Base-by-base conservation (phyloP, 306 rosid species). In the Vicia villosa region DNA sequence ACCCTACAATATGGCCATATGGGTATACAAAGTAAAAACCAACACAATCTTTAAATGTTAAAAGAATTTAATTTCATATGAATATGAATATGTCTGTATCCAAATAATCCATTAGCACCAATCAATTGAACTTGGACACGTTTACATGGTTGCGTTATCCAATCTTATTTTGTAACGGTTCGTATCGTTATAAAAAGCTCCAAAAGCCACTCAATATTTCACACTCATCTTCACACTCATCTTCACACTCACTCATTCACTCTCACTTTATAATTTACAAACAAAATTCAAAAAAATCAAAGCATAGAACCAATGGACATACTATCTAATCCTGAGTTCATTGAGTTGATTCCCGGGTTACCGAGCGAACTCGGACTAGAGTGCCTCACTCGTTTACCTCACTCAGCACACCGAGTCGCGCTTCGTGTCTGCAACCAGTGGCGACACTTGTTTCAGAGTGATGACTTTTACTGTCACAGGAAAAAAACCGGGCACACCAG, bases 281-380 rank as follows among this genome's bases (percentile, higher is more conserved):
- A 22, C 1, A 17, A 5, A 63, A 19, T 51, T 51, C 30, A 20
- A 41, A 13, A 41, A 55, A 24, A 11, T 5, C 13, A 55, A 38
- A 9, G 1, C 5, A 19, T 1, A 10, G 1, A 5, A 4, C 34
- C 6, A 71, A 75, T 78, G 79, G 66, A 77, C 13, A 37, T 46
- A 46, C 21, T 52, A 19, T 50, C 57, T 3, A 4, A 50, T 11
- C 20, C 68, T 2, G 77, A 67, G 15, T 50, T 34, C 67, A 24
- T 22, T 3, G 85, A 67, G 59, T 79, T 83, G 37, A 32, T 83
- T 0, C 84, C 84, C 0, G 77, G 59, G 3, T 50, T 83, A 36
- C 87, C 87, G 11, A 74, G 63, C 1, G 87, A 83, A 3, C 54
- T 83, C 8, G 80, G 80, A 2, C 77, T 83, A 13, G 84, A 80